Evolutionary conservation across 208 protist genomes (phyloP).

Genomic region (Phytomonas francai): DNA sequence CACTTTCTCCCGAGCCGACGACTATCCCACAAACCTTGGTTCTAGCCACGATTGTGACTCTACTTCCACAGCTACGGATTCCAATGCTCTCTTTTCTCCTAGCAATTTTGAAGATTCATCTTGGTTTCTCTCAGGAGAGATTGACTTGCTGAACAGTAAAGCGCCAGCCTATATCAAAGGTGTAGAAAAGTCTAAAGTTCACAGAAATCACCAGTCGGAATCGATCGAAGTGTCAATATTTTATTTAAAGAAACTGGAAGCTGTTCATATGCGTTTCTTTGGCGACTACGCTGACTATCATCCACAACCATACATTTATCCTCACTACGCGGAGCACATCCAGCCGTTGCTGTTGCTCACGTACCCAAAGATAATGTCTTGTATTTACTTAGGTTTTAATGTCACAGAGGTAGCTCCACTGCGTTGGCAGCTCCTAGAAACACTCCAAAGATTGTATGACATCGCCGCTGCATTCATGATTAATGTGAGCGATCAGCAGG

Average conservation of each 20-base stretch:
- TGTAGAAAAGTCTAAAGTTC: constrained; percentile 35
- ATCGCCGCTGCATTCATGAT: constrained; percentile 65
- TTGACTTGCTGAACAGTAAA: constrained; percentile 26
- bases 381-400: constrained; percentile 66
- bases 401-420: constrained; percentile 60
- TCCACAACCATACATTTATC: constrained; percentile 65
- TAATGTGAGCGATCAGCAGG: constrained; percentile 48
- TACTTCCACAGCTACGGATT: background rate
- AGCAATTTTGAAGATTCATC: background rate
- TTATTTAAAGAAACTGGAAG: constrained; percentile 51
- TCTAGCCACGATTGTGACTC: background rate
- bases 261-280: constrained; percentile 42
- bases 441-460: constrained; percentile 52
- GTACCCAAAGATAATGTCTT: constrained; percentile 58
- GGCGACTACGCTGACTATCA: constrained; percentile 27
- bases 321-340: constrained; percentile 80
- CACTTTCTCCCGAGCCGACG: background rate
- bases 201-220: constrained; percentile 43
- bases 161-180: constrained; percentile 34
- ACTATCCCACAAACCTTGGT: background rate
- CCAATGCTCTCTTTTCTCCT: background rate
- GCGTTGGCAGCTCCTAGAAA: constrained; percentile 44
- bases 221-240: constrained; percentile 34
- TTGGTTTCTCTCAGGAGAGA: background rate
- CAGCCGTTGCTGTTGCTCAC: constrained; percentile 61